Conservation (phyloP, 306 rosid species). For the Hippophae tibetana region DNA sequence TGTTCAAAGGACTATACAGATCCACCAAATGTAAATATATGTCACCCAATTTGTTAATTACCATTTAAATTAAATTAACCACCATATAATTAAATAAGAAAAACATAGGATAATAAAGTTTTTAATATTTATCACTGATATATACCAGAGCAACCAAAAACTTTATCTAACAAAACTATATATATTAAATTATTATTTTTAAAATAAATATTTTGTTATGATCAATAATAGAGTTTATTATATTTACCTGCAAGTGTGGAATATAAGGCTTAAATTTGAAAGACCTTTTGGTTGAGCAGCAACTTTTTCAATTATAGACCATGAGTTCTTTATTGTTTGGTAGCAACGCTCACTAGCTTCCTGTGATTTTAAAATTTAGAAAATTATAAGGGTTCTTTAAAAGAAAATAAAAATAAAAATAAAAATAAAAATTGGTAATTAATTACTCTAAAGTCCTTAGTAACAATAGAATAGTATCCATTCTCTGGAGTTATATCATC, state of each 20-base stretch:
- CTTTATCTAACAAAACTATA: not conserved
- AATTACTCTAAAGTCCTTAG: slow-evolving; percentile 55
- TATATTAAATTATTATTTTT: not conserved
- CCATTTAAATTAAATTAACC: too few relatives aligned
- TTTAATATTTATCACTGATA: too few relatives aligned
- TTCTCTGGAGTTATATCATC: slow-evolving; percentile 38
- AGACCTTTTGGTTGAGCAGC: slow-evolving; percentile 41
- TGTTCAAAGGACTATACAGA: slow-evolving; percentile 31
- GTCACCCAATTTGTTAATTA: not conserved
- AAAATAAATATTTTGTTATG: not conserved
- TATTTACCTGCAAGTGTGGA: slow-evolving; percentile 42
- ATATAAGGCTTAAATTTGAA: slow-evolving; percentile 40
- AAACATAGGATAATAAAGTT: not conserved
- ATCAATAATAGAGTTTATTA: not conserved
- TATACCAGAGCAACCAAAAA: too few relatives aligned
- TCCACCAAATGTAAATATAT: not conserved
- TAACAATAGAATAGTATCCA: slow-evolving; percentile 45
- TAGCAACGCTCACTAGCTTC: slow-evolving; percentile 59
- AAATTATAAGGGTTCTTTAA: not conserved
- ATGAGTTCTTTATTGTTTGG: slow-evolving; percentile 39
- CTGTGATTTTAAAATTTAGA: slow-evolving; percentile 16
- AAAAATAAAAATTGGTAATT: not conserved
- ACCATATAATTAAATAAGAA: not conserved
- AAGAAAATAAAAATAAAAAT: not conserved
- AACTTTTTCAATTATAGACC: slow-evolving; percentile 52